Conservation (phyloP, 352 stramenopile genomes). For the Globisporangium viniferum region DNA sequence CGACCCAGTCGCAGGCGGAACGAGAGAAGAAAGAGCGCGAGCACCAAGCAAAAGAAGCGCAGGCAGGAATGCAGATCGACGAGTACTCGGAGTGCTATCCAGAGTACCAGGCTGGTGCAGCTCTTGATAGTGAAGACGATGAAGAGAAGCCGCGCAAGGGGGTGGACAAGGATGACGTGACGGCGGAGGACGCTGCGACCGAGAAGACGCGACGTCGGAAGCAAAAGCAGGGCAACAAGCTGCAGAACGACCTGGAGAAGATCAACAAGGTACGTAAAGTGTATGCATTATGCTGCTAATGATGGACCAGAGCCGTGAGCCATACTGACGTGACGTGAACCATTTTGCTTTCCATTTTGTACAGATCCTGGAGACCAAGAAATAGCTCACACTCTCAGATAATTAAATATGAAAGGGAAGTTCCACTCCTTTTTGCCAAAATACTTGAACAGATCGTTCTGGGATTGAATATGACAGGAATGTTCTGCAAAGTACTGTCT, state of each 20-base stretch:
- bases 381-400: neutral
- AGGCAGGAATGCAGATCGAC: slow-evolving; percentile 33
- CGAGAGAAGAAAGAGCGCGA: slow-evolving; percentile 35
- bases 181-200: slow-evolving; percentile 20
- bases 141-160: slow-evolving; percentile 41
- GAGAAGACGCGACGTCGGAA: slow-evolving; percentile 50
- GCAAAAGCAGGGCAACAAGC: slow-evolving; percentile 65
- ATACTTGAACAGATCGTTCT: no score
- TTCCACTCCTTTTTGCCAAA: no score
- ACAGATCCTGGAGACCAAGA: slow-evolving; percentile 11
- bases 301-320: neutral
- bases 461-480: no score
- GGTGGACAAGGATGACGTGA: slow-evolving; percentile 21
- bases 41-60: slow-evolving; percentile 34
- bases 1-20: slow-evolving; percentile 42
- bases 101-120: slow-evolving; percentile 34
- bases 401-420: neutral
- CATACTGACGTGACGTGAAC: neutral
- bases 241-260: slow-evolving; percentile 68
- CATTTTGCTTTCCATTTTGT: neutral
- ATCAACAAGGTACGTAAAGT: slow-evolving; percentile 55
- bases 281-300: neutral
- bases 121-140: slow-evolving; percentile 63
- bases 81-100: slow-evolving; percentile 64
- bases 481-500: no score